phyloP scores from a whole-genome alignment of 441 rosid genomes.

The Populus tomentosa region DNA sequence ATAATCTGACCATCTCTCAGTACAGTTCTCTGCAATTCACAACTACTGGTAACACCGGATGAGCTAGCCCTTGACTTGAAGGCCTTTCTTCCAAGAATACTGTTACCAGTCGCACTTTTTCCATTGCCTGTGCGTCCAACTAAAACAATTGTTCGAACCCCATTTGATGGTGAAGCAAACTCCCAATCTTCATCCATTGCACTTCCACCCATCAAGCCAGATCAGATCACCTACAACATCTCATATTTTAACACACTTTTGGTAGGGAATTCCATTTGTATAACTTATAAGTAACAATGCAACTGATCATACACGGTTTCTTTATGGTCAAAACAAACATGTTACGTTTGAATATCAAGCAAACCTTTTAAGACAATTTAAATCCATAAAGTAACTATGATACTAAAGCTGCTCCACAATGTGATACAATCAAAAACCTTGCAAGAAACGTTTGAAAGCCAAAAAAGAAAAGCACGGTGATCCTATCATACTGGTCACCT shows the following conservation, averaged over 20 bases:
- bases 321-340: not conserved
- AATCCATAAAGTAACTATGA: not conserved
- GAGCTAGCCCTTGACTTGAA: slow-evolving; percentile 66
- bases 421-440: not conserved
- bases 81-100: slow-evolving; percentile 62
- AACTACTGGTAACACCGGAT: slow-evolving; percentile 61
- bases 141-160: slow-evolving; percentile 54
- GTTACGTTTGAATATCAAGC: not conserved
- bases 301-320: not conserved
- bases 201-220: slow-evolving; percentile 62
- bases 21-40: slow-evolving; percentile 47
- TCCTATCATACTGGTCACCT: not conserved
- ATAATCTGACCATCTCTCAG: slow-evolving; percentile 53
- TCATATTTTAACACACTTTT: not conserved
- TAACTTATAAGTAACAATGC: too few species aligned
- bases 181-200: slow-evolving; percentile 77
- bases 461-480: not conserved
- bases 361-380: not conserved
- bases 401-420: not conserved
- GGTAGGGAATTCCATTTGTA: not conserved
- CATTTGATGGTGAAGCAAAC: slow-evolving; percentile 38
- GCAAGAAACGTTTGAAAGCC: not conserved
- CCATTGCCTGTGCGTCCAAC: slow-evolving; percentile 94
- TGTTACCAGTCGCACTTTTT: slow-evolving; percentile 90
- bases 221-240: slow-evolving; percentile 12